A percentile compares a stretch with the other conserved stretches of the same genome.
Evolutionary conservation across 345 rosid species (phyloP).

Genomic region (Aegle marmelos): DNA sequence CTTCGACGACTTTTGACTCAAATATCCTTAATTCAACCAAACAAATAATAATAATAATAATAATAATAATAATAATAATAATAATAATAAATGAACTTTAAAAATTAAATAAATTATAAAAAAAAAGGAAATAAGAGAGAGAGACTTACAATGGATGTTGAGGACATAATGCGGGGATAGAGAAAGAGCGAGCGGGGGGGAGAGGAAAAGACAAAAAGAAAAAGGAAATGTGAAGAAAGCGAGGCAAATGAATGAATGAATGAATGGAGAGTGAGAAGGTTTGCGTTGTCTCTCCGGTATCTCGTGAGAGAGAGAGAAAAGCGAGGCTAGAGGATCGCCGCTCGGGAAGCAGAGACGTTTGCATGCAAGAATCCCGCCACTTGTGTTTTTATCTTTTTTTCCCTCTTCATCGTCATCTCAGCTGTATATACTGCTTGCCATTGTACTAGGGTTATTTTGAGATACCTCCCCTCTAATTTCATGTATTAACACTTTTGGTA

Average conservation of each 20-base stretch:
- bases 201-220: constrained; percentile 13
- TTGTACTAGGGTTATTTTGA: no score
- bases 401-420: no score
- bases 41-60: neutral
- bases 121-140: neutral
- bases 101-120: neutral
- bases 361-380: constrained; percentile 64
- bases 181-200: no score
- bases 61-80: neutral
- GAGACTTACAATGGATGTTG: neutral
- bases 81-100: neutral
- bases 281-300: constrained; percentile 19
- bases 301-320: constrained; percentile 37
- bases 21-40: neutral
- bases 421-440: no score
- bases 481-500: no score
- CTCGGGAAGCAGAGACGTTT: constrained; percentile 38
- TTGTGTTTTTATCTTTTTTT: no score
- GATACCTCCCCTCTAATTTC: rapidly evolving
- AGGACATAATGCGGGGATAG: neutral
- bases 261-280: constrained; percentile 27
- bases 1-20: neutral
- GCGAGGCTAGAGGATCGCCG: constrained; percentile 73
- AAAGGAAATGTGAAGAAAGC: constrained; percentile 14
- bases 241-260: neutral